Base-by-base conservation (phyloP, 2,329 filamentous ascomycete genomes). In the Zymoseptoria brevis region DNA sequence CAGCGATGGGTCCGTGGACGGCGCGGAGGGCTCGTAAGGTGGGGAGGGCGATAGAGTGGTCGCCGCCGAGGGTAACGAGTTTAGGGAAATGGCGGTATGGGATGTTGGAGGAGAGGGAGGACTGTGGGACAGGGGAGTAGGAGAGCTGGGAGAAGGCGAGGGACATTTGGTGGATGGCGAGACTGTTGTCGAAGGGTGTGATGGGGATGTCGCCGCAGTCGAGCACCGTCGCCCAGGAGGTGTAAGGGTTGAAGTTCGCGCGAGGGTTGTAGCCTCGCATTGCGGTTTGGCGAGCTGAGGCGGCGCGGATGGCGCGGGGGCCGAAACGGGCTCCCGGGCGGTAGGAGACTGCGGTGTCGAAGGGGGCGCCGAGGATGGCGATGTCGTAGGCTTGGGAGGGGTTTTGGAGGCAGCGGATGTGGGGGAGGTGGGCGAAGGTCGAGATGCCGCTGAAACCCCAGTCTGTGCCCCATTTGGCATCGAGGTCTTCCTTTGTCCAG, bases 181-280 rank as follows among this genome's bases (percentile, higher is more conserved):
- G 79, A 1, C 79, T 84, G 72, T 96, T 96, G 76, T 96, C 90
- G 67, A 95, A 87, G 0, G 91, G 91, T 0, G 87, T 89, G 65
- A 95, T 80, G 22, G 90, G 90, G 58, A 96, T 90, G 72, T 96
- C 90, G 53, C 90, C 90, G 72, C 91, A 96, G 77, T 96, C 90
- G 54, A 92, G 77, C 60, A 95, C 83, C 35, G 24, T 55, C 26
- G 53, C 53, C 53, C 53, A 53, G 57, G 82, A 87, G 49, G 79
- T 78, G 76, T 94, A 96, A 0, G 92, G 90, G 74, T 96, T 96
- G 65, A 96, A 81, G 48, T 81, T 82, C 1, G 90, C 90, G 21
- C 90, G 85, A 1, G 88, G 83, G 75, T 96, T 96, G 81, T 88
- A 91, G 70, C 87, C 88, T 50, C 90, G 84, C 73, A 88, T 89